Conservation (phyloP, 495 filamentous ascomycete species). For the Neurospora sp. region DNA sequence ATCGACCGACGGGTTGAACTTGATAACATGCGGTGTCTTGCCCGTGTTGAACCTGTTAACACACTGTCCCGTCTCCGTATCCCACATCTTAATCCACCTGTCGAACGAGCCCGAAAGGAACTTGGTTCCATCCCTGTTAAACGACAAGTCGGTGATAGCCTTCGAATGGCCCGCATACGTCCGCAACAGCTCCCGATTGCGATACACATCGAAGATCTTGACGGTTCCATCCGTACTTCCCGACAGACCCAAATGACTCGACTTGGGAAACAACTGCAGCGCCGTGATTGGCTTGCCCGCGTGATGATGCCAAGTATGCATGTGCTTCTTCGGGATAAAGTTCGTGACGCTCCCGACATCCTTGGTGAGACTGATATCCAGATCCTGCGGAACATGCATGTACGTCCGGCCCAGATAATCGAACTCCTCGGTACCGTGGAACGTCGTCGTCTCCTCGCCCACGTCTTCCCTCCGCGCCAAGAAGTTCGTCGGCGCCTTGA, state of each 20-base stretch:
- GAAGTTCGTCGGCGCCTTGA: slow-evolving; percentile 45
- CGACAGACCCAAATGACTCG: slow-evolving; percentile 81
- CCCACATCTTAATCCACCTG: slow-evolving; percentile 93
- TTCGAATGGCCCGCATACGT: slow-evolving; percentile 88
- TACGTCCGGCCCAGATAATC: slow-evolving; percentile 91
- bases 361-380: slow-evolving; percentile 80
- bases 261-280: slow-evolving; percentile 75
- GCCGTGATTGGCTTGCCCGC: slow-evolving; percentile 70
- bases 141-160: slow-evolving; percentile 79
- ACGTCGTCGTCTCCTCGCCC: slow-evolving; percentile 72
- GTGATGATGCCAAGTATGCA: slow-evolving; percentile 84
- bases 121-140: slow-evolving; percentile 67
- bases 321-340: slow-evolving; percentile 84
- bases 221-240: slow-evolving; percentile 78
- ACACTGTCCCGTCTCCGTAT: slow-evolving; percentile 88
- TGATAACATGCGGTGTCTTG: slow-evolving; percentile 89
- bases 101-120: slow-evolving; percentile 94
- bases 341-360: slow-evolving; percentile 71
- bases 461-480: slow-evolving; percentile 46
- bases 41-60: slow-evolving; percentile 78
- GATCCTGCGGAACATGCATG: slow-evolving; percentile 93
- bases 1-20: slow-evolving; percentile 76
- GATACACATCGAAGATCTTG: slow-evolving; percentile 93
- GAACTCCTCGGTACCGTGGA: slow-evolving; percentile 70
- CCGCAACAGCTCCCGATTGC: slow-evolving; percentile 74